Conservation (phyloP, 2,329 filamentous ascomycete genomes). For the Uncinocarpus reesii region DNA sequence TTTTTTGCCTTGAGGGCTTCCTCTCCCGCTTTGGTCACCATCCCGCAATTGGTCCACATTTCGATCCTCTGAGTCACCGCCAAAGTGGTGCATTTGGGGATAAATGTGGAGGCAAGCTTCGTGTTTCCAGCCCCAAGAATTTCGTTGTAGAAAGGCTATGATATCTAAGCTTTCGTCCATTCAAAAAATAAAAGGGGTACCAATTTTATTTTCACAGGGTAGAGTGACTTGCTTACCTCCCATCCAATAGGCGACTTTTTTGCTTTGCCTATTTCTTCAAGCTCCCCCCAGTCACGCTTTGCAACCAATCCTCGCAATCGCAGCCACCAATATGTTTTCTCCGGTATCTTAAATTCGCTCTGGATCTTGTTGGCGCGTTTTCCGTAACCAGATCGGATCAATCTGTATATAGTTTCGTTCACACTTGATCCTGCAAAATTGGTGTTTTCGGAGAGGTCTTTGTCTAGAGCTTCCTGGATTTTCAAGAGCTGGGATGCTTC, state of each 20-base stretch:
- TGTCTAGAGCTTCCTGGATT: constrained; percentile 78
- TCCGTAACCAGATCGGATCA: constrained; percentile 70
- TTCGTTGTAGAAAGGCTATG: constrained; percentile 84
- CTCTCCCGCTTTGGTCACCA: constrained; percentile 79
- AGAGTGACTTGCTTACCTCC: constrained; percentile 60
- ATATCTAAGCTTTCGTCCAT: constrained; percentile 11
- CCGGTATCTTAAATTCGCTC: constrained; percentile 82
- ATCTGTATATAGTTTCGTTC: constrained; percentile 83
- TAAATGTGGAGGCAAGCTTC: constrained; percentile 69
- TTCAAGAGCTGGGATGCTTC: constrained; percentile 71
- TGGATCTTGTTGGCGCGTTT: constrained; percentile 81
- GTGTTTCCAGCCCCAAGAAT: constrained; percentile 81
- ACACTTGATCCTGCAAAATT: constrained; percentile 73
- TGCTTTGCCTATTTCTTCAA: constrained; percentile 67
- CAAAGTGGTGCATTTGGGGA: constrained; percentile 72
- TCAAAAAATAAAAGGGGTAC: not conserved
- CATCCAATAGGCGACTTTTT: constrained; percentile 90
- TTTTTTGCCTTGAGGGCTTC: constrained; percentile 80
- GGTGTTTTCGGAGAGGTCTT: constrained; percentile 58
- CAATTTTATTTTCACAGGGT: not conserved
- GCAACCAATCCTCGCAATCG: constrained; percentile 79
- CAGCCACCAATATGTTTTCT: constrained; percentile 81
- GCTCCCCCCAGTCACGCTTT: constrained; percentile 81
- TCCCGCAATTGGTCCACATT: constrained; percentile 95
- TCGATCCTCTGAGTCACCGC: constrained; percentile 60